Conservation (phyloP, 2,329 filamentous ascomycete species). For the Aspergillus fischeri region DNA sequence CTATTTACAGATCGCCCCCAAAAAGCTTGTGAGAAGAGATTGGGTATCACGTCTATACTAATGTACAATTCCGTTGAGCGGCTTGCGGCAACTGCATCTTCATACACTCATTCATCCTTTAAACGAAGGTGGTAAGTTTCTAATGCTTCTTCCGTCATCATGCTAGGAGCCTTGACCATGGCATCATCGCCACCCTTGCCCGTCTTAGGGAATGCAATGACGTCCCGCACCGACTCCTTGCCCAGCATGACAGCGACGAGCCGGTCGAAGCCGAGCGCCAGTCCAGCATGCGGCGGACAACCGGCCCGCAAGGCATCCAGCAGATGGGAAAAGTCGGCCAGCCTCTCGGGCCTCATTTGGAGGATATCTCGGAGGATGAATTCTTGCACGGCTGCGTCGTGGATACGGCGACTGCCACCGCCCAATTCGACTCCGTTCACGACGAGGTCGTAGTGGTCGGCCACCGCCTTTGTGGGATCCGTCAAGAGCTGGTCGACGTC, state of each 20-base stretch:
- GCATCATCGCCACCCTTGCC: constrained; percentile 84
- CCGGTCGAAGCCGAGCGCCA: constrained; percentile 89
- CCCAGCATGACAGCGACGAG: constrained; percentile 75
- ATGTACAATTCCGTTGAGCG: background rate
- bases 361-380: constrained; percentile 81
- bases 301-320: constrained; percentile 77
- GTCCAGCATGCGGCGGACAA: constrained; percentile 90
- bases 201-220: constrained; percentile 95
- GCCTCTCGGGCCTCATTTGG: constrained; percentile 65
- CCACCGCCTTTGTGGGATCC: constrained; percentile 67
- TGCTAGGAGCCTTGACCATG: constrained; percentile 72
- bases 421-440: constrained; percentile 93
- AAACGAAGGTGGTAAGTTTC: constrained; percentile 55
- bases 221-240: constrained; percentile 75
- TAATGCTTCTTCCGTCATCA: constrained; percentile 58
- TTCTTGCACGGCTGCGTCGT: constrained; percentile 76
- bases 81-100: background rate
- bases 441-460: constrained; percentile 93
- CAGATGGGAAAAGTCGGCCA: constrained; percentile 81
- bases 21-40: constrained; percentile 8
- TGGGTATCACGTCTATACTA: constrained; percentile 10
- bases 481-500: constrained; percentile 73
- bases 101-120: constrained; percentile 13
- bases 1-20: background rate
- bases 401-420: constrained; percentile 88